Evolutionary conservation across 345 rosid species (phyloP).

Genomic region (Populus euphratica): DNA sequence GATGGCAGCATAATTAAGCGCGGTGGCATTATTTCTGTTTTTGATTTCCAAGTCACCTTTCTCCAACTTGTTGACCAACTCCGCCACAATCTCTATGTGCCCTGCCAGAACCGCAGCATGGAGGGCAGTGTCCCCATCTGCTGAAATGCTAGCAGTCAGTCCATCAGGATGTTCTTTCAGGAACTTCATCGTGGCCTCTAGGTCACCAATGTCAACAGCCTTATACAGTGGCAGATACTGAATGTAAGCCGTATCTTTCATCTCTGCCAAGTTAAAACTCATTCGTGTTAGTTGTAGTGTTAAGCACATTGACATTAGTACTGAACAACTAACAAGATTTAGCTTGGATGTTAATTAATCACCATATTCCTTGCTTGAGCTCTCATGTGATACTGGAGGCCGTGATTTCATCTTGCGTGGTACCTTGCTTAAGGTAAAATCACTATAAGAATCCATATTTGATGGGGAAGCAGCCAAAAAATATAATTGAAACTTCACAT

Average conservation of each 20-base stretch:
- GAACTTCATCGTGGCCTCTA: constrained; percentile 41
- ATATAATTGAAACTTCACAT: background rate
- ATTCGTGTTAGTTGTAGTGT: background rate
- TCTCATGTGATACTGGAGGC: background rate
- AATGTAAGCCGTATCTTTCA: constrained; percentile 6
- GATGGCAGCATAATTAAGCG: constrained; percentile 63
- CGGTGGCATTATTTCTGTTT: constrained; percentile 46
- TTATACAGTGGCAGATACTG: constrained; percentile 44
- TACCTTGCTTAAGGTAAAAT: background rate
- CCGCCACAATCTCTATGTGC: constrained; percentile 50
- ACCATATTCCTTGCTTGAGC: constrained; percentile 7
- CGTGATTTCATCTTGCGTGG: background rate
- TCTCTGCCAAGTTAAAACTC: constrained; percentile 9
- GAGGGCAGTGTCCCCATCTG: constrained; percentile 59
- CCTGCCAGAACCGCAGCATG: constrained; percentile 70
- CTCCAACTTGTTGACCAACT: constrained; percentile 32
- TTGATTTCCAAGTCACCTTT: constrained; percentile 22
- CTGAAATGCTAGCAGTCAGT: constrained; percentile 44
- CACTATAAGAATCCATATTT: constrained; percentile 7
- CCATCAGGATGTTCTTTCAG: constrained; percentile 35
- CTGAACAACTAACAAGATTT: background rate
- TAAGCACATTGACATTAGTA: background rate
- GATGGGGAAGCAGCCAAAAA: background rate
- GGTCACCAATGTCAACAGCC: constrained; percentile 56
- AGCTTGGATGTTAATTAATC: background rate